Conservation (phyloP, 2,329 filamentous ascomycete genomes). For the Colletotrichum sansevieriae region DNA sequence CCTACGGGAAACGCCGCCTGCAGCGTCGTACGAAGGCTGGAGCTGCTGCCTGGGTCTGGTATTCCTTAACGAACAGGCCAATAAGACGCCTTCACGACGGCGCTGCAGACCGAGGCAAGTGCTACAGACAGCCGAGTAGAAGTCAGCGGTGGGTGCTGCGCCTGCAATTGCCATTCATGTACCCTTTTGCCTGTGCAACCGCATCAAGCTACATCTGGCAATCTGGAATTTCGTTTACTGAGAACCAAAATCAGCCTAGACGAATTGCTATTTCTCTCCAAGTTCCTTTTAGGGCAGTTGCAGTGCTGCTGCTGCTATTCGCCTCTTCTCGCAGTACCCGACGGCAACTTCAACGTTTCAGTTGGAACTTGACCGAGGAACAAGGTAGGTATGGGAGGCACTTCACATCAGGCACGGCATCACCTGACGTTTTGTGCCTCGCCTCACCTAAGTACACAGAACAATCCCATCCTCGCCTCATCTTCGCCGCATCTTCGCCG, state of each 20-base stretch:
- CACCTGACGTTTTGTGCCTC: too few species aligned
- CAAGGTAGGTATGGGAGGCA: too few species aligned
- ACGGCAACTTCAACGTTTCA: conserved; percentile 18
- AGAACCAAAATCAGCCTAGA: too few species aligned
- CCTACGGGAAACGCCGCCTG: conserved; percentile 27
- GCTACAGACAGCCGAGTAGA: neutral
- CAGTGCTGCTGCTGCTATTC: conserved; percentile 3
- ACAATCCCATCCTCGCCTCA: conserved; percentile 13
- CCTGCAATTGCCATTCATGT: neutral
- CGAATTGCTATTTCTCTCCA: too few species aligned
- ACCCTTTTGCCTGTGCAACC: neutral
- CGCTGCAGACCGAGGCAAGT: conserved; percentile 15
- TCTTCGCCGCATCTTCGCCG: conserved; percentile 5
- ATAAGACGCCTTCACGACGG: neutral
- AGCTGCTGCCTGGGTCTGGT: conserved; percentile 10
- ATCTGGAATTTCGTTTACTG: too few species aligned
- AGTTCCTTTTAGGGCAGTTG: neutral
- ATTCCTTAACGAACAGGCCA: conserved; percentile 21
- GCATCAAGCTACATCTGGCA: neutral
- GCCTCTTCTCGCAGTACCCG: conserved; percentile 20
- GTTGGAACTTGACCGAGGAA: conserved; percentile 21
- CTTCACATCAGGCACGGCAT: too few species aligned
- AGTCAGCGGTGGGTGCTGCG: neutral
- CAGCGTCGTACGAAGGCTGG: conserved; percentile 35
- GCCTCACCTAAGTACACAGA: neutral